These are phyloP conservation scores for Phytophthora sp. DNA, from an alignment of 352 stramenopile genomes.

Conservation along the genomic window DNA sequence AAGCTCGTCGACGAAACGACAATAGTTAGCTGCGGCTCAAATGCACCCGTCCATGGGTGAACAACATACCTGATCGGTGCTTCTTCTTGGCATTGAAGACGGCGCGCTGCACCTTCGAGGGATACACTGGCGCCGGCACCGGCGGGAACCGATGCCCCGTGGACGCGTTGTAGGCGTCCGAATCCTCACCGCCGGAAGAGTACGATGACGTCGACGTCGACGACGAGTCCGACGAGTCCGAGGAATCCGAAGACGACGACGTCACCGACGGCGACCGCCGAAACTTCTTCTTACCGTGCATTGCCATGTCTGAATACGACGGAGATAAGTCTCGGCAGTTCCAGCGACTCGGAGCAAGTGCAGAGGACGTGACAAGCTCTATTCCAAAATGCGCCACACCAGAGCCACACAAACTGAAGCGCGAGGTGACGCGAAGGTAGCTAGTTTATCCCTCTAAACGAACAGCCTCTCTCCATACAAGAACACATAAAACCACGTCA, in stretches of 20 bases:
- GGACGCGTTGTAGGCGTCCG: neutral
- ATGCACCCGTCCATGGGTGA: neutral
- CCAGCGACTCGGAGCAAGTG: too few species aligned
- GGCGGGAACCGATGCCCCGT: conserved; percentile 51
- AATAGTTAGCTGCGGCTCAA: conserved; percentile 2
- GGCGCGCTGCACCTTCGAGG: conserved; percentile 52
- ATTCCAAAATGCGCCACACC: conserved; percentile 19
- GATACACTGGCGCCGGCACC: conserved; percentile 51
- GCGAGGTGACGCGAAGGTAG: neutral
- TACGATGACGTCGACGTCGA: conserved; percentile 49
- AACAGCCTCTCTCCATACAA: conserved; percentile 28
- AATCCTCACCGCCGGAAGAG: conserved; percentile 42
- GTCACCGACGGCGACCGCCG: conserved; percentile 54
- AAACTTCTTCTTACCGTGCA: conserved; percentile 38
- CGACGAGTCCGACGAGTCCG: conserved; percentile 29
- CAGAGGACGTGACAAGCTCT: neutral
- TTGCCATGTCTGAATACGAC: conserved; percentile 17
- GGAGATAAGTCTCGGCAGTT: too few species aligned
- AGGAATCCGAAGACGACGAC: conserved; percentile 42
- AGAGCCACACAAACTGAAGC: conserved; percentile 29
- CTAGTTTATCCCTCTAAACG: conserved; percentile 16
- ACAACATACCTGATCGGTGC: conserved; percentile 64
- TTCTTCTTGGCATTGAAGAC: conserved; percentile 70
- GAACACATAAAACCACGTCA: conserved; percentile 2
- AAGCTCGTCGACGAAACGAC: neutral